A percentile compares a stretch with the other conserved stretches of the same genome.
Conservation (phyloP, 1,284 basidiomycete genomes). For the Phellopilus nigrolimitatus region DNA sequence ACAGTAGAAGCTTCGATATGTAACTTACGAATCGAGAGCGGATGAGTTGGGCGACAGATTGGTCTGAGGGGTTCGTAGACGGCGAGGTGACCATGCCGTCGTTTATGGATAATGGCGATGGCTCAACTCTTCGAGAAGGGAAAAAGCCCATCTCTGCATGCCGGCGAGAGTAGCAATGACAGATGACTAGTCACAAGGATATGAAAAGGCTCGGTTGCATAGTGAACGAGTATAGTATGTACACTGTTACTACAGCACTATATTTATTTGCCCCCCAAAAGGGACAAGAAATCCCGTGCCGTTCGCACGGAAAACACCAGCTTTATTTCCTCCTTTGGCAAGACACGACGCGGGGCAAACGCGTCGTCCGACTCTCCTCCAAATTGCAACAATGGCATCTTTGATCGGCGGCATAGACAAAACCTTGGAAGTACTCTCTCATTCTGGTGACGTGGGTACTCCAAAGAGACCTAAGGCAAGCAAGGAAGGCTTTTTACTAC, state of each 20-base stretch:
- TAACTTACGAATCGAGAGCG: conserved; percentile 66
- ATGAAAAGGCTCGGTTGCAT: background rate
- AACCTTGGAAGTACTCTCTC: conserved; percentile 7
- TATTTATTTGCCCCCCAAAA: too few species aligned
- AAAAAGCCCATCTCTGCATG: conserved; percentile 48
- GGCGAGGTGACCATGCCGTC: conserved; percentile 31
- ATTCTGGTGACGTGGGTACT: conserved; percentile 21
- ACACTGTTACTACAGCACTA: too few species aligned
- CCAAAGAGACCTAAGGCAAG: conserved; percentile 25
- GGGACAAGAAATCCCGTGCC: too few species aligned
- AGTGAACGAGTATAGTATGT: too few species aligned
- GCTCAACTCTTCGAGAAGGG: conserved; percentile 41
- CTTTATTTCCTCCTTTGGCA: too few species aligned
- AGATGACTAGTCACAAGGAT: background rate
- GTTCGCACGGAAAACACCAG: too few species aligned
- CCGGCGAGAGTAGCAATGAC: conserved; percentile 4
- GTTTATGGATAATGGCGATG: conserved; percentile 20
- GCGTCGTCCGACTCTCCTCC: too few species aligned
- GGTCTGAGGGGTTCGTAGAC: conserved; percentile 28
- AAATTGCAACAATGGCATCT: too few species aligned
- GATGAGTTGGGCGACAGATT: conserved; percentile 56
- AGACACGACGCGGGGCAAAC: too few species aligned
- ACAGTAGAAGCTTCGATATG: conserved; percentile 22
- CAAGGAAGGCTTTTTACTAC: conserved; percentile 18
- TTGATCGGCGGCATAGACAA: too few species aligned